Evolutionary conservation across 2,329 filamentous ascomycete species (phyloP).

Genomic region (Trichoderma oligosporum): DNA sequence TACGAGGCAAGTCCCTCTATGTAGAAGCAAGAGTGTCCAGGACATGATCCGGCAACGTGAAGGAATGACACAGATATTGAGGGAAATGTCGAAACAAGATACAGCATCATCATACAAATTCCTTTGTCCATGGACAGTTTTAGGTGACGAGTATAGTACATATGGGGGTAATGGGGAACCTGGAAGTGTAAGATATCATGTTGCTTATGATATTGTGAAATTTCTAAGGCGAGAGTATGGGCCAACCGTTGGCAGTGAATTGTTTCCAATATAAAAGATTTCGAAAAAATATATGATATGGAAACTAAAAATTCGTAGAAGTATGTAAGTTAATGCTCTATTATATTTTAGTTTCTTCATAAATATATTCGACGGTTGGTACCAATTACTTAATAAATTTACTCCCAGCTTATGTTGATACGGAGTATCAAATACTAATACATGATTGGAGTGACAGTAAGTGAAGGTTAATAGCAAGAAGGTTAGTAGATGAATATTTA

Average conservation of each 20-base stretch:
- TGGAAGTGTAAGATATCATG: neutral
- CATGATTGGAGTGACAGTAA: too few species aligned
- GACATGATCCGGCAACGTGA: neutral
- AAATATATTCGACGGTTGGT: too few species aligned
- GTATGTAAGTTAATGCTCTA: too few species aligned
- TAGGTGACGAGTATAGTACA: neutral
- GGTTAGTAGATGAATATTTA: too few species aligned
- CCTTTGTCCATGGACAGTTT: neutral
- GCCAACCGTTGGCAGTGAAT: neutral
- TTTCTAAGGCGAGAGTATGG: neutral
- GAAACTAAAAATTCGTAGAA: too few species aligned
- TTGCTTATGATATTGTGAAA: neutral
- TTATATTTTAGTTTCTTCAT: too few species aligned
- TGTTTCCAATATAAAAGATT: neutral
- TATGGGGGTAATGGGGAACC: neutral
- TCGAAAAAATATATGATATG: too few species aligned
- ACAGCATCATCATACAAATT: neutral
- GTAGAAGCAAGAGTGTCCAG: neutral
- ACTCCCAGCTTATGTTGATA: too few species aligned
- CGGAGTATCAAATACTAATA: too few species aligned
- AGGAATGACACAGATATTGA: neutral
- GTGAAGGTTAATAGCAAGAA: too few species aligned
- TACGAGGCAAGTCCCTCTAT: neutral
- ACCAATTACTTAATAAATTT: too few species aligned
- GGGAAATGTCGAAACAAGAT: neutral